Evolutionary conservation across 176 grass and related monocot genomes (phyloP).

Genomic region (Carex parvula): DNA sequence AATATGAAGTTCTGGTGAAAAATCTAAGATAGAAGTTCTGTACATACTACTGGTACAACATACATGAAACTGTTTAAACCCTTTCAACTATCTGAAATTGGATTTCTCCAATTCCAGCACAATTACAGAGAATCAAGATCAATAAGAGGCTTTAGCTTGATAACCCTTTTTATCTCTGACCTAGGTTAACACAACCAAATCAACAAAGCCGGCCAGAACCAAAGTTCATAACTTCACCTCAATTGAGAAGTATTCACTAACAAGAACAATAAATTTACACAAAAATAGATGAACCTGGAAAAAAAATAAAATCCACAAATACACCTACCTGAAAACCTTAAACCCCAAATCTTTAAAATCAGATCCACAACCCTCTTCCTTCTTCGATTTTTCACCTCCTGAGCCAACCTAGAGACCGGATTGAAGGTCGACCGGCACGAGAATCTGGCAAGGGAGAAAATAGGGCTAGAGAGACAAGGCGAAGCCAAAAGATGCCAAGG

Average conservation of each 20-base stretch:
- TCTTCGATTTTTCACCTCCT: not conserved
- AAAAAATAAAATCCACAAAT: not conserved
- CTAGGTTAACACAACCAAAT: not conserved
- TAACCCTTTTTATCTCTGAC: not conserved
- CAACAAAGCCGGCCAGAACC: not conserved
- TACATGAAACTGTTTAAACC: not conserved
- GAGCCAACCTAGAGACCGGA: not conserved
- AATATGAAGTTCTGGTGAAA: not conserved
- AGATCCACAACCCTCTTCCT: not conserved
- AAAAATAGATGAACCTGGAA: not conserved
- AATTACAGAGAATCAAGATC: not conserved
- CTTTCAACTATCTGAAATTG: not conserved
- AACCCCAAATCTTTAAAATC: not conserved
- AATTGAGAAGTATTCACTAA: not conserved
- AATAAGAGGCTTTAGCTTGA: not conserved
- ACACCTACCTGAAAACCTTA: not conserved
- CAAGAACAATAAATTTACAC: not conserved
- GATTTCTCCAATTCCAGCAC: not conserved
- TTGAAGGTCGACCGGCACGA: constrained; percentile 21
- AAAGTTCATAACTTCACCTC: not conserved
- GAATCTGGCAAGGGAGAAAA: constrained; percentile 22
- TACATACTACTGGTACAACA: not conserved
- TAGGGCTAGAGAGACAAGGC: constrained; percentile 7
- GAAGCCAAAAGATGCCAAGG: not conserved
- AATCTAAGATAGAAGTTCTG: not conserved